Evolutionary conservation across 257 asterid genomes (phyloP).

Genomic region (Nicotiana otophora): DNA sequence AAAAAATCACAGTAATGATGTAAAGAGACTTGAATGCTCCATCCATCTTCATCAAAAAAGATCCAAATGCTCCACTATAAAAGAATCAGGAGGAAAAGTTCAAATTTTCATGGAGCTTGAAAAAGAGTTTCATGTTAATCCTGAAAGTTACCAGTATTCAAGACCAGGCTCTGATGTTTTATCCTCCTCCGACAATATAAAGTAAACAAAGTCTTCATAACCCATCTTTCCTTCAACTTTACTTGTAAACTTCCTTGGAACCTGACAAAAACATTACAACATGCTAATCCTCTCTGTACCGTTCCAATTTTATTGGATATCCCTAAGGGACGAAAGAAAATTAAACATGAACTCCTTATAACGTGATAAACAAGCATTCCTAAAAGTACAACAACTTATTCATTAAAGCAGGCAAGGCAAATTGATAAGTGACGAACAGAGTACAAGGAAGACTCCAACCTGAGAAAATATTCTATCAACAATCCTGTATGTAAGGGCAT

Average conservation of each 20-base stretch:
- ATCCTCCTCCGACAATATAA: conserved; percentile 98
- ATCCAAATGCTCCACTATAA: background rate
- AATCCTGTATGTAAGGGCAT: conserved; percentile 97
- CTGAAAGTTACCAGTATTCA: conserved; percentile 73
- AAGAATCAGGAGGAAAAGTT: background rate
- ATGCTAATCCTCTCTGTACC: background rate
- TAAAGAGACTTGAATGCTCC: background rate
- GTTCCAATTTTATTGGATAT: background rate
- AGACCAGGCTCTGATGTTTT: conserved; percentile 98
- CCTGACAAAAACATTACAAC: conserved; percentile 39
- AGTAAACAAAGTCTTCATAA: conserved; percentile 96
- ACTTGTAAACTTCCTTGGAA: conserved; percentile 93
- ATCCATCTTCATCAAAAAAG: background rate
- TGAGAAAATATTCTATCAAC: conserved; percentile 98
- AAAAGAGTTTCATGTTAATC: background rate
- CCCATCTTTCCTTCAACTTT: conserved; percentile 99
- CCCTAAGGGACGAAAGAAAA: background rate
- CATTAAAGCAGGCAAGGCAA: conserved; percentile 20
- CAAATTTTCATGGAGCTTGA: background rate
- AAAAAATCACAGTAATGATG: background rate
- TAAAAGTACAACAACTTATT: background rate
- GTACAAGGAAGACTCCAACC: conserved; percentile 47
- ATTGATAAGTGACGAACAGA: conserved; percentile 13
- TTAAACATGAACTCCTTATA: background rate
- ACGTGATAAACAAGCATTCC: background rate